Base-by-base conservation (phyloP, 345 rosid species). In the Syzygium jambos region DNA sequence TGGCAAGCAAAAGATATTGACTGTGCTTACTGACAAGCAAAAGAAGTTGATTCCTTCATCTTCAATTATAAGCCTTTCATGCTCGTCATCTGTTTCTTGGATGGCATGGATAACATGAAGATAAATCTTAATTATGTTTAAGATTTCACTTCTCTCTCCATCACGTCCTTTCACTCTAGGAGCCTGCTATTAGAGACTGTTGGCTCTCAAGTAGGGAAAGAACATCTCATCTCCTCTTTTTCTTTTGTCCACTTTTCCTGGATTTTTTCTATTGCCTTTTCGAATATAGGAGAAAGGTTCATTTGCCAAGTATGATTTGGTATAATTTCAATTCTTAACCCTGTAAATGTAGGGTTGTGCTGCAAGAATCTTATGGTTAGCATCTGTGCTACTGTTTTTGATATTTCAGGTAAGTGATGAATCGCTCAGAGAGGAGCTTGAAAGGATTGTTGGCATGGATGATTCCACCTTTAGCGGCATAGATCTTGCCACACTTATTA, bases 401-500 rank as follows among this genome's bases (percentile, higher is more conserved):
- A 23, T 63, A 63, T 90, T 89, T 59, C 92, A 96, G 98, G 91
- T 89, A 85, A 89, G 93, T n/a, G 88, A 88, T 55, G 96, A 97
- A 89, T 86, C 88, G 78, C 90, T 95, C 15, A 90, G 98, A 88
- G 96, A 93, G 78, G 95, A 95, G 88, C 98, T 97, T 85, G 99
- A 97, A 91, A 94, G 96, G 91, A 95, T 96, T 87, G 96, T 96
- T 85, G 98, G 99, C 38, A 34, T 85, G 19, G 99, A 97, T 92
- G 99, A 97, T 91, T 97, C 99, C 41, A 88, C 94, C 83, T 97
- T 97, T 85, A 95, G 90, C 51, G 99, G 99, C 82, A 91, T 94
- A 85, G 99, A 97, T 90, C 99, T 97, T 61, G 99, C 99, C 51
- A 96, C 99, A 43, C 97, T 97, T 84, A 95, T 97, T 52, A 92